Percentiles rank a stretch among this genome's conserved stretches.
Conservation (phyloP, 2,329 filamentous ascomycete species). For the Alternaria sp. region DNA sequence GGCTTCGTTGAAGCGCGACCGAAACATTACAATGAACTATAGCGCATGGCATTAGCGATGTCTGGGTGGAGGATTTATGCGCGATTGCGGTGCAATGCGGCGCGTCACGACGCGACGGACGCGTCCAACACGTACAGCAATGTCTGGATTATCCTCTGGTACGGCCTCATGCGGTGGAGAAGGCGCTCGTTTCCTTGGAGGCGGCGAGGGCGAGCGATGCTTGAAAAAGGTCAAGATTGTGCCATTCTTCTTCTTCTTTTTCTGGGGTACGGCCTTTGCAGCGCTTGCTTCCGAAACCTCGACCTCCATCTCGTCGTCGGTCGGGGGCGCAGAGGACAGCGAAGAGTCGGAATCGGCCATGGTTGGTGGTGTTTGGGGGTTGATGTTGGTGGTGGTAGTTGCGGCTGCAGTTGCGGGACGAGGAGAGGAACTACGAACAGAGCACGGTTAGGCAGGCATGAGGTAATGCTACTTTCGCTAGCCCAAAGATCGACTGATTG, state of each 20-base stretch:
- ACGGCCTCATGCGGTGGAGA: slow-evolving; percentile 91
- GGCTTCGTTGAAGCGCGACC: slow-evolving; percentile 86
- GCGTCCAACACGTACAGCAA: slow-evolving; percentile 74
- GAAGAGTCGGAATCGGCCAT: slow-evolving; percentile 63
- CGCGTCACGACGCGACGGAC: slow-evolving; percentile 48
- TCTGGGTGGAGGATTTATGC: slow-evolving; percentile 32
- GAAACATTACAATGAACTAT: slow-evolving; percentile 98
- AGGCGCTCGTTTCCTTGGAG: slow-evolving; percentile 76
- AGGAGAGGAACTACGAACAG: slow-evolving; percentile 31
- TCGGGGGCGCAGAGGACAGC: slow-evolving; percentile 64
- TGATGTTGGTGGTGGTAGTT: slow-evolving; percentile 30
- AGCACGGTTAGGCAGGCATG: slow-evolving; percentile 42
- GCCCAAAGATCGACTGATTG: slow-evolving; percentile 27
- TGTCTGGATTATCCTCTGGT: slow-evolving; percentile 87
- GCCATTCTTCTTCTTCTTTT: slow-evolving; percentile 44
- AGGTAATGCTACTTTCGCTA: slow-evolving; percentile 47
- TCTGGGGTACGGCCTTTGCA: slow-evolving; percentile 32
- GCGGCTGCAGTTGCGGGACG: slow-evolving; percentile 22
- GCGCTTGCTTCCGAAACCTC: slow-evolving; percentile 31
- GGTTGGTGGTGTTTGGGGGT: slow-evolving; percentile 37
- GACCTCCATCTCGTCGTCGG: slow-evolving; percentile 61
- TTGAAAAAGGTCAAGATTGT: slow-evolving; percentile 49
- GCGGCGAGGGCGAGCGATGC: slow-evolving; percentile 50
- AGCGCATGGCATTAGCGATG: slow-evolving; percentile 39
- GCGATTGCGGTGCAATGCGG: slow-evolving; percentile 21